Evolutionary conservation across 2,329 filamentous ascomycete species (phyloP).

Genomic region (Fusarium torreyae): DNA sequence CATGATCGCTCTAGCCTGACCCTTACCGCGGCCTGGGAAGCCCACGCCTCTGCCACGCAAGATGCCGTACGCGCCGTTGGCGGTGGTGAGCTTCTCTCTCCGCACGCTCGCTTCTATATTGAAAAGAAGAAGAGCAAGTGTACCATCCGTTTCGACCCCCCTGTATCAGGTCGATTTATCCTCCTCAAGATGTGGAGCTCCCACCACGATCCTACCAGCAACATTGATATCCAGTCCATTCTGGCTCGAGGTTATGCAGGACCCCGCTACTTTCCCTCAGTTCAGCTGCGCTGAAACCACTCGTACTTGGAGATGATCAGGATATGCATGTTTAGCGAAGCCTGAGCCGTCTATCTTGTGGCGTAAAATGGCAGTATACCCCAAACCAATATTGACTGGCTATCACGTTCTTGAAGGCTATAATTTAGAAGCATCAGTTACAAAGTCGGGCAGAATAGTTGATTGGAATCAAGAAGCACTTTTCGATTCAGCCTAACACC

Average conservation of each 20-base stretch:
- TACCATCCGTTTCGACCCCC: conserved; percentile 87
- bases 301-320: neutral
- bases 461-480: conserved; percentile 1
- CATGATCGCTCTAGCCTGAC: conserved; percentile 43
- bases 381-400: conserved; percentile 1
- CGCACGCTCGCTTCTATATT: conserved; percentile 88
- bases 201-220: conserved; percentile 72
- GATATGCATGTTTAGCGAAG: neutral
- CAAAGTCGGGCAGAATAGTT: neutral
- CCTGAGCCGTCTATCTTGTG: conserved; percentile 1
- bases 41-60: conserved; percentile 68
- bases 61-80: conserved; percentile 71
- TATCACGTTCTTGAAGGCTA: neutral
- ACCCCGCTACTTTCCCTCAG: conserved; percentile 84
- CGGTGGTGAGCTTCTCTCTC: conserved; percentile 74
- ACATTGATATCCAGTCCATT: conserved; percentile 92
- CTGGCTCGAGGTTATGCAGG: conserved; percentile 88
- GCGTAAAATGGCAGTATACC: conserved; percentile 25
- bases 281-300: conserved; percentile 68
- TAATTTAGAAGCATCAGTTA: conserved; percentile 3
- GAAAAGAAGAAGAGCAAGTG: conserved; percentile 86
- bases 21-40: conserved; percentile 59
- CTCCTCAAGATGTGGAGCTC: conserved; percentile 93
- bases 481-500: conserved; percentile 11
- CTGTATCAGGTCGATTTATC: conserved; percentile 85